Conservation (phyloP, 2,329 filamentous ascomycete species). For the Pleomassaria siparia region DNA sequence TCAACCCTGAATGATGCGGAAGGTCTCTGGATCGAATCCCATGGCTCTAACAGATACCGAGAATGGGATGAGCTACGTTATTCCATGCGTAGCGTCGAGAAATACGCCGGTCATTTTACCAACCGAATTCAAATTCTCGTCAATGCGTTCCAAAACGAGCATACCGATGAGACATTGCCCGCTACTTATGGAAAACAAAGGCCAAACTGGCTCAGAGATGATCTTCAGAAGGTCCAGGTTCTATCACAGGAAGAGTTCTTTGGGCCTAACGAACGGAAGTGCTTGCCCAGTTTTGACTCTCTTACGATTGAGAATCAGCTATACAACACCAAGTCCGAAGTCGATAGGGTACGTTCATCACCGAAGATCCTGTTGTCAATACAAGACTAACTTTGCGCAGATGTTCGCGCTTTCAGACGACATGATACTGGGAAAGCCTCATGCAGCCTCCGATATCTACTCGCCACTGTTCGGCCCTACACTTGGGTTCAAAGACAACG, state of each 20-base stretch:
- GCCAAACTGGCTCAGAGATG: conserved; percentile 43
- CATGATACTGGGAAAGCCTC: conserved; percentile 47
- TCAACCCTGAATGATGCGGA: conserved; percentile 46
- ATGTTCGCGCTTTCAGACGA: conserved; percentile 49
- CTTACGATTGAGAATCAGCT: conserved; percentile 49
- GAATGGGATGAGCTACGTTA: conserved; percentile 51
- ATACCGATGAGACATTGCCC: conserved; percentile 4
- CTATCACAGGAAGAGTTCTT: conserved; percentile 49
- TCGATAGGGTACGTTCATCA: conserved; percentile 29
- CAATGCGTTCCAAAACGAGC: conserved; percentile 39
- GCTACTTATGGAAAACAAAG: conserved; percentile 33
- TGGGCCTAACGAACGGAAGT: conserved; percentile 39
- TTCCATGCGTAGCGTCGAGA: conserved; percentile 47
- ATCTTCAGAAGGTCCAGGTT: conserved; percentile 41
- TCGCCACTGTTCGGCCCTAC: conserved; percentile 48
- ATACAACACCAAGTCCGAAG: conserved; percentile 46
- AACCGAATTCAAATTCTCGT: conserved; percentile 50
- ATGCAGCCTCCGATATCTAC: conserved; percentile 48
- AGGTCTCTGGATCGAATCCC: conserved; percentile 46
- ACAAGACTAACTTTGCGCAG: conserved; percentile 15
- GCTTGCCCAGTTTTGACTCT: conserved; percentile 50
- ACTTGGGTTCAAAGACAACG: conserved; percentile 48
- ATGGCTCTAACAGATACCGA: conserved; percentile 48
- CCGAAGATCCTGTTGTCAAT: not conserved
- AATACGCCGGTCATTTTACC: conserved; percentile 43